phyloP scores from a whole-genome alignment of 2,329 filamentous ascomycete species.

The Apiospora kogelbergensis region DNA sequence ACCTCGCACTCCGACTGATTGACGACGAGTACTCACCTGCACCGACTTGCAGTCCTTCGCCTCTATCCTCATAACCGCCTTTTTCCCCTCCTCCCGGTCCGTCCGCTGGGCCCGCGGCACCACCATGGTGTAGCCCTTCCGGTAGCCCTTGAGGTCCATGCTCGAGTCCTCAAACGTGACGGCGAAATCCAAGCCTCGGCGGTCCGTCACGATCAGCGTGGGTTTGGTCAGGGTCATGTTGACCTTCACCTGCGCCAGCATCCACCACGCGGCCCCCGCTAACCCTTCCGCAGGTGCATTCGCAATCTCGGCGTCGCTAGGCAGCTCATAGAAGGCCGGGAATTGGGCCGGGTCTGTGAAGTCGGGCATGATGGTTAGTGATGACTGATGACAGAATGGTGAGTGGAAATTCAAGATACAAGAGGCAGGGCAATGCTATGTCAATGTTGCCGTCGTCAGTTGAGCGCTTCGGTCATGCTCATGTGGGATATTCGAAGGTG shows the following conservation, averaged over 20 bases:
- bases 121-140: slow-evolving; percentile 39
- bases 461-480: neutral
- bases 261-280: slow-evolving; percentile 25
- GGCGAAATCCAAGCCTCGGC: slow-evolving; percentile 39
- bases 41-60: slow-evolving; percentile 33
- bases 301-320: neutral
- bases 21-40: slow-evolving; percentile 20
- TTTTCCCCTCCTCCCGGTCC: slow-evolving; percentile 36
- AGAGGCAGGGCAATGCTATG: too few relatives aligned
- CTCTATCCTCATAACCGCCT: slow-evolving; percentile 39
- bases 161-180: slow-evolving; percentile 44
- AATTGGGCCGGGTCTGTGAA: slow-evolving; percentile 2
- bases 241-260: slow-evolving; percentile 32
- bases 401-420: too few relatives aligned
- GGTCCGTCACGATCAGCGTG: slow-evolving; percentile 46
- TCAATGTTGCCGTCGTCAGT: neutral
- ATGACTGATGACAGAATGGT: neutral
- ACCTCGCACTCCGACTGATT: neutral
- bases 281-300: slow-evolving; percentile 7
- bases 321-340: slow-evolving; percentile 21
- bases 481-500: neutral
- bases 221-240: slow-evolving; percentile 47
- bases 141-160: slow-evolving; percentile 36
- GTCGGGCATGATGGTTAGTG: neutral
- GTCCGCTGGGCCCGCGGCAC: slow-evolving; percentile 36